Percentiles rank a stretch among this genome's conserved stretches.
Conservation (phyloP, 371 early-diverging fungal species). For the Mortierella sp. region DNA sequence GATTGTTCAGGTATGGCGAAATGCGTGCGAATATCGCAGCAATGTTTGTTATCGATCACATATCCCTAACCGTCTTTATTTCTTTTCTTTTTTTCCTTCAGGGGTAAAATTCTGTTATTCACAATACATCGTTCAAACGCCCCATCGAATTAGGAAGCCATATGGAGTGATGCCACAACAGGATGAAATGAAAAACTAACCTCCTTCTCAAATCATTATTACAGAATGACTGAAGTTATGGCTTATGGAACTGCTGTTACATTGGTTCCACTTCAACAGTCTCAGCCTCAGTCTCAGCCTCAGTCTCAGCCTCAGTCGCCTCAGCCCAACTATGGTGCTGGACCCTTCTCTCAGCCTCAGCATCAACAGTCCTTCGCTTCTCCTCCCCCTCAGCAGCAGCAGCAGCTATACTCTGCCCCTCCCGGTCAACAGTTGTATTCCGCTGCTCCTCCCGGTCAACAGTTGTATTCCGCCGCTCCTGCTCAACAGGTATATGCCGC, state of each 20-base stretch:
- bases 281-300: slow-evolving; percentile 2
- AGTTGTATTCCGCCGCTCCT: neutral
- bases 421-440: neutral
- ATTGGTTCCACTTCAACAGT: slow-evolving; percentile 44
- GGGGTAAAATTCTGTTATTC: slow-evolving; percentile 13
- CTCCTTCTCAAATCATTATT: neutral
- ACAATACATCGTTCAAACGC: too few relatives aligned
- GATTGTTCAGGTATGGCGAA: slow-evolving; percentile 32
- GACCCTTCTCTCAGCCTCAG: neutral
- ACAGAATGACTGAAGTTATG: slow-evolving; percentile 55
- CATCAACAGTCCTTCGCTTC: slow-evolving; percentile 12
- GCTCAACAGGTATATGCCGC: neutral
- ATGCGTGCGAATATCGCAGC: neutral
- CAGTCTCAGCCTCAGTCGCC: neutral
- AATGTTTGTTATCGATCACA: neutral
- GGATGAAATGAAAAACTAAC: neutral
- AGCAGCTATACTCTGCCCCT: neutral
- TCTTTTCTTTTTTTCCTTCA: neutral
- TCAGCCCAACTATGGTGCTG: neutral
- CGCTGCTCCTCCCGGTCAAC: neutral
- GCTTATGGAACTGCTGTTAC: slow-evolving; percentile 54
- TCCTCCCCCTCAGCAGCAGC: neutral
- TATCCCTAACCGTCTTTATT: neutral
- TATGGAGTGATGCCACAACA: neutral
- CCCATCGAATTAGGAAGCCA: neutral